Evolutionary conservation across 257 asterid species (phyloP).

Genomic region (Solanum corneliomulleri): DNA sequence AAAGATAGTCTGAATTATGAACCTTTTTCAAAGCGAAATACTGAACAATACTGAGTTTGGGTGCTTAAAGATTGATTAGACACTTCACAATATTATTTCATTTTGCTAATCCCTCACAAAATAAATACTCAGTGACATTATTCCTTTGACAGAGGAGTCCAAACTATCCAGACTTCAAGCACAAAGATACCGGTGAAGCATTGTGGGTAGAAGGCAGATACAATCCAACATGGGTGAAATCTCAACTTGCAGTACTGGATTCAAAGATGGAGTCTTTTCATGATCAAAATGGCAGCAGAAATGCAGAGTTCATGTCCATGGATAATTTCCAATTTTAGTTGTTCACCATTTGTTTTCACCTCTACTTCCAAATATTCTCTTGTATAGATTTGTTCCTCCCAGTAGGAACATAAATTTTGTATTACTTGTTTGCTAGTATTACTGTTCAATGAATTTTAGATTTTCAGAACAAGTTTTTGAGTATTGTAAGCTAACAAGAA

Average conservation of each 20-base stretch:
- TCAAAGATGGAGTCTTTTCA: conserved; percentile 60
- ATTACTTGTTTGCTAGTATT: neutral
- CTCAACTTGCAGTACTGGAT: conserved; percentile 78
- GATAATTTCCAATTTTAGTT: conserved; percentile 48
- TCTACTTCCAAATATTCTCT: neutral
- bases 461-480: neutral
- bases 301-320: conserved; percentile 33
- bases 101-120: neutral
- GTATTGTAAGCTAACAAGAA: neutral
- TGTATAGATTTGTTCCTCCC: conserved; percentile 5
- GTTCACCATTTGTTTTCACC: neutral
- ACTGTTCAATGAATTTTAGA: neutral
- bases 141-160: conserved; percentile 64
- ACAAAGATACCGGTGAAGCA: conserved; percentile 92
- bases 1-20: neutral
- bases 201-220: conserved; percentile 82
- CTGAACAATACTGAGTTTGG: neutral
- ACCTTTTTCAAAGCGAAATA: neutral
- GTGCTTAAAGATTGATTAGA: neutral
- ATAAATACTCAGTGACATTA: neutral
- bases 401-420: neutral
- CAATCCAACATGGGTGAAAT: conserved; percentile 89
- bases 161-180: conserved; percentile 95
- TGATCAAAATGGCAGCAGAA: conserved; percentile 41
- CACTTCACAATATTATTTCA: neutral